Evolutionary conservation across 2,329 filamentous ascomycete genomes (phyloP).

Genomic region (Hypoxylon sp.): DNA sequence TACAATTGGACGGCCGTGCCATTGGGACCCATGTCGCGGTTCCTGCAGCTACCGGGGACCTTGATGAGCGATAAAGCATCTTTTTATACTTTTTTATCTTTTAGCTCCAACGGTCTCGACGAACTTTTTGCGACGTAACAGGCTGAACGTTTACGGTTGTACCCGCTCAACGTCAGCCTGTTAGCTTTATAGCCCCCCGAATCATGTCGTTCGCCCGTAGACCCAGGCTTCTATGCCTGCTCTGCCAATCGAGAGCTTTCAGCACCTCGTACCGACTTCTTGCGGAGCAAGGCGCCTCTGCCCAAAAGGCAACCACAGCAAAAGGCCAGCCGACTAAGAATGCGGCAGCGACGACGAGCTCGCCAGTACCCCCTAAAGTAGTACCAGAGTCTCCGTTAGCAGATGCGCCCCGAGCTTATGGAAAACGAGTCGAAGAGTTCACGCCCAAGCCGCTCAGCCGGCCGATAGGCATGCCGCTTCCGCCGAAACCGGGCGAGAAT

Average conservation of each 20-base stretch:
- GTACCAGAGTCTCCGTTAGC: slow-evolving; percentile 63
- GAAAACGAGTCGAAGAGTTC: slow-evolving; percentile 68
- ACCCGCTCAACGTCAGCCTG: slow-evolving; percentile 12
- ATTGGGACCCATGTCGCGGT: slow-evolving; percentile 36
- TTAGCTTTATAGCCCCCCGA: slow-evolving; percentile 9
- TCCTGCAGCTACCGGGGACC: slow-evolving; percentile 42
- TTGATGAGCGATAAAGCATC: slow-evolving; percentile 31
- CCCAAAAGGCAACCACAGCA: slow-evolving; percentile 30
- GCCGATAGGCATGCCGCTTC: slow-evolving; percentile 84
- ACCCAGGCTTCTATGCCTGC: slow-evolving; percentile 60
- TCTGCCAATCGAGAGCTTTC: slow-evolving; percentile 68
- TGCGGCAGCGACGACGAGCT: slow-evolving; percentile 35
- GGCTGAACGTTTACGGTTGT: background rate
- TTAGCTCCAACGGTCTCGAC: slow-evolving; percentile 21
- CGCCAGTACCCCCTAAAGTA: slow-evolving; percentile 40
- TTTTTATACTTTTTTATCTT: slow-evolving; percentile 11
- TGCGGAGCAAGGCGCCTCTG: slow-evolving; percentile 50
- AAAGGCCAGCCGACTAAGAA: slow-evolving; percentile 18
- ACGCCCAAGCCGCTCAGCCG: slow-evolving; percentile 73
- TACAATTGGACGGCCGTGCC: slow-evolving; percentile 29
- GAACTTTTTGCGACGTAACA: slow-evolving; percentile 31
- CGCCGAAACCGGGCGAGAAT: slow-evolving; percentile 85
- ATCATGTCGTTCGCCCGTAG: slow-evolving; percentile 50
- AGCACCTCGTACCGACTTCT: slow-evolving; percentile 60
- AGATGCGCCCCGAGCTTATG: slow-evolving; percentile 72